Conservation (phyloP, 768 basidiomycete species). For the Boletus sensibilis region DNA sequence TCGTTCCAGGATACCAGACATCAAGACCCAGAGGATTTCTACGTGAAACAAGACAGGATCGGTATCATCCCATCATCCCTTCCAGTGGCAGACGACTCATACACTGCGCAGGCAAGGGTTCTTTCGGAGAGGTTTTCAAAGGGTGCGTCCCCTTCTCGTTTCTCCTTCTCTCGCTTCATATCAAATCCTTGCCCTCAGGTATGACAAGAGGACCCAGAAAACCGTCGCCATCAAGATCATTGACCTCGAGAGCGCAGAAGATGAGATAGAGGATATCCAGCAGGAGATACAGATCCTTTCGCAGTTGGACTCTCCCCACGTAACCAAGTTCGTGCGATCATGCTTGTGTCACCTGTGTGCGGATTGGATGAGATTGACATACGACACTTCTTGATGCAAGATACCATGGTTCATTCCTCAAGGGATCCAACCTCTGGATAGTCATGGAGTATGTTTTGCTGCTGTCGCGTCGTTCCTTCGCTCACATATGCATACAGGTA, state of each 20-base stretch:
- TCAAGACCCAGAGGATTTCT: constrained; percentile 95
- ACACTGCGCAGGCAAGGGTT: constrained; percentile 77
- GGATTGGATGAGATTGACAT: constrained; percentile 37
- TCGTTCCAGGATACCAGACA: constrained; percentile 55
- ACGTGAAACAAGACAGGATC: constrained; percentile 96
- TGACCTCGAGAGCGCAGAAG: constrained; percentile 97
- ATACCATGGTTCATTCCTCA: constrained; percentile 95
- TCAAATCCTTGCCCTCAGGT: constrained; percentile 39
- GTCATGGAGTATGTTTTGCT: constrained; percentile 81
- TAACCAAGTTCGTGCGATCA: constrained; percentile 76
- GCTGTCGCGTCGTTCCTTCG: not conserved
- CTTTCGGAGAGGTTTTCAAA: constrained; percentile 99
- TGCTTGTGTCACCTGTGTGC: constrained; percentile 21
- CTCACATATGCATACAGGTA: constrained; percentile 52
- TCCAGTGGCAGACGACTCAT: constrained; percentile 20
- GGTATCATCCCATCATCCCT: constrained; percentile 48
- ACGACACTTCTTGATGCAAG: constrained; percentile 39
- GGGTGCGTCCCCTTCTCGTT: constrained; percentile 53
- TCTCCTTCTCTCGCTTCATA: constrained; percentile 8
- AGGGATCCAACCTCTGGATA: constrained; percentile 97
- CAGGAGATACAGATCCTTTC: constrained; percentile 98
- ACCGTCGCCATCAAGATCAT: constrained; percentile 99
- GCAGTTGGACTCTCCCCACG: constrained; percentile 92
- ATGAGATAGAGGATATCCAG: constrained; percentile 99
- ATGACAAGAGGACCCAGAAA: constrained; percentile 92